Evolutionary conservation across 179 eudicot genomes (phyloP), one percentile per base, ranked within the genome.

Genomic region (Patellifolia procumbens): DNA sequence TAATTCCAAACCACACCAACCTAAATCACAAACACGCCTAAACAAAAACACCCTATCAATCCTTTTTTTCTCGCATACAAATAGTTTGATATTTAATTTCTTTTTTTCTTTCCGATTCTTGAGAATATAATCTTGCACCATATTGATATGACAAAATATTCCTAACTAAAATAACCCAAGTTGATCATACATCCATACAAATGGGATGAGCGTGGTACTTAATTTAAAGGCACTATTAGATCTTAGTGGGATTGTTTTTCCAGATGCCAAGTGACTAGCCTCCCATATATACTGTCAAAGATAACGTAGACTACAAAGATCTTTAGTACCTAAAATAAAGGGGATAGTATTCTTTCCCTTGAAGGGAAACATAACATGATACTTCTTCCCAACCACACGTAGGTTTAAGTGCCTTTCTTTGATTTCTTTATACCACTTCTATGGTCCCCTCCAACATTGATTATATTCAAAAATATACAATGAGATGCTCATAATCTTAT

Each of bases 201-300:
- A 59, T 59, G 28, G 15, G 26, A 59, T 20, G n/a, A 22, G 26
- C 10, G 2, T 10, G 64, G 26, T 59, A 6, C 1, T 59, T 59
- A 55, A 48, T 7, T 55, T 55, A 55, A 55, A 55, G 60, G 29
- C 24, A 55, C 8, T 48, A 48, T 1, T 12, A 3, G 26, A 12
- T 24, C 26, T 26, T 28, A 59, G 35, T 59, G 64, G 35, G 15
- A 15, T 24, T 28, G 32, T 10, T 59, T n/a, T 59, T 59, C 34
- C 64, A 59, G 28, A 28, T 59, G 64, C 31, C 35, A 59, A 59
- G 28, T 59, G 64, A 59, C 64, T 59, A 59, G 35, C 12, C 64
- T 59, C 64, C 64, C 64, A 59, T 5, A 26, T 59, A 22, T 55
- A 5, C n/a, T 55, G 60, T 55, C 60, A 55, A 55, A 55, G 64